Percentiles rank a stretch among this genome's conserved stretches.
These are phyloP conservation scores for Ceratocystis papillata DNA, from an alignment of 2,329 filamentous ascomycete species.

Conservation along the genomic window DNA sequence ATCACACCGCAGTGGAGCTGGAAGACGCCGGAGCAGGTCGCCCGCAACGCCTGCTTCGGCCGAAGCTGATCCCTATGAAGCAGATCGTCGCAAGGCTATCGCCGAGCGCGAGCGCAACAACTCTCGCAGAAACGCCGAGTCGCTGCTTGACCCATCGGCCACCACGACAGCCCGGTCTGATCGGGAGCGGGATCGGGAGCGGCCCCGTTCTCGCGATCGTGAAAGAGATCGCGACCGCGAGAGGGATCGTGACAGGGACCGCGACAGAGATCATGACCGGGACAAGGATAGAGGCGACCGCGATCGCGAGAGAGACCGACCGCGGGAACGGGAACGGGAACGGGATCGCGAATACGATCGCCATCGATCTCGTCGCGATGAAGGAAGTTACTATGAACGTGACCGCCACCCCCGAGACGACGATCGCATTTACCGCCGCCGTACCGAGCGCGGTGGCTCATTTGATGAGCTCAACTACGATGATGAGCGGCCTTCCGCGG, in stretches of 20 bases:
- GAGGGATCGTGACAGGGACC: conserved; percentile 51
- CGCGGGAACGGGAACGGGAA: conserved; percentile 30
- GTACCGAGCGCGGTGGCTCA: conserved; percentile 61
- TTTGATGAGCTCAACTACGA: conserved; percentile 89
- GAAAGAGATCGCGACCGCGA: conserved; percentile 34
- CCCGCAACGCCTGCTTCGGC: conserved; percentile 36
- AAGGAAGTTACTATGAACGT: conserved; percentile 61
- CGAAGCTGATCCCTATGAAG: conserved; percentile 87
- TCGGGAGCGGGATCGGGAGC: conserved; percentile 28
- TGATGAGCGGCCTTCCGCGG: conserved; percentile 52
- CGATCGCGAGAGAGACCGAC: conserved; percentile 37
- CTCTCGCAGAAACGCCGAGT: conserved; percentile 26
- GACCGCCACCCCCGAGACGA: conserved; percentile 81
- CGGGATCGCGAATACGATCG: conserved; percentile 35
- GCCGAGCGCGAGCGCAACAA: conserved; percentile 91
- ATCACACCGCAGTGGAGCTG: conserved; percentile 44
- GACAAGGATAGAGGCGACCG: conserved; percentile 53
- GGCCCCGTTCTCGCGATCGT: conserved; percentile 27
- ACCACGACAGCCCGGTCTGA: conserved; percentile 34
- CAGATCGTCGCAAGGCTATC: conserved; percentile 84
- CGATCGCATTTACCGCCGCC: conserved; percentile 75
- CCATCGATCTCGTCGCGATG: conserved; percentile 47
- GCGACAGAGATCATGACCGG: conserved; percentile 36
- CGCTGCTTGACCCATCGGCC: conserved; percentile 18
- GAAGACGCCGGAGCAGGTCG: conserved; percentile 59